These are phyloP conservation scores for Tuber calosporum DNA, from an alignment of 495 filamentous ascomycete species.

Conservation along the genomic window DNA sequence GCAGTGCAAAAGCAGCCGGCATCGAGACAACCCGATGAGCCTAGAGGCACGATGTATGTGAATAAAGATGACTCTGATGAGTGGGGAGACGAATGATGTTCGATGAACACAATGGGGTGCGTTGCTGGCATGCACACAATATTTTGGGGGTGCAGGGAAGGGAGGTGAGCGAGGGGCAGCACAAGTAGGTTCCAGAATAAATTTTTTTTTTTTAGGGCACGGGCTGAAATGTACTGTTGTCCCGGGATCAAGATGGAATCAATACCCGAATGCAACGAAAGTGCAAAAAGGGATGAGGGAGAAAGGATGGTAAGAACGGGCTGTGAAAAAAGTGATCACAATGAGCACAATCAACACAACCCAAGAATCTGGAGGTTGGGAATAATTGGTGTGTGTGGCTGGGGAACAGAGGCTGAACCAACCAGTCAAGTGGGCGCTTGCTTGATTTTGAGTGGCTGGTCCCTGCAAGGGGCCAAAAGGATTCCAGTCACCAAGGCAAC, in stretches of 20 bases:
- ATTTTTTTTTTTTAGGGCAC: neutral
- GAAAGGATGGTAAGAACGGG: neutral
- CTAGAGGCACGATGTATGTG: constrained; percentile 1
- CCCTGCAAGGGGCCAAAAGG: constrained; percentile 25
- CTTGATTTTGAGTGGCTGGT: neutral
- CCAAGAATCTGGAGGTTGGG: neutral
- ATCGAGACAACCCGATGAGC: neutral
- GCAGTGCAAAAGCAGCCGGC: neutral
- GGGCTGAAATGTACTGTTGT: neutral
- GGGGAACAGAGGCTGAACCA: neutral
- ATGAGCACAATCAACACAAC: neutral
- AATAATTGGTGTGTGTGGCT: neutral
- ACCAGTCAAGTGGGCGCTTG: neutral
- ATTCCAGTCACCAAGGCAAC: constrained; percentile 34
- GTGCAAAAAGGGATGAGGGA: neutral
- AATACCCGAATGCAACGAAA: neutral
- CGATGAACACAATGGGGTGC: neutral
- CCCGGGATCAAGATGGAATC: neutral
- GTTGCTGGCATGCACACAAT: neutral
- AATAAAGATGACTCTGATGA: constrained; percentile 4
- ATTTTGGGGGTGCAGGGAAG: neutral
- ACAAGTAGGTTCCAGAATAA: neutral
- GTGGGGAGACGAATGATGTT: constrained; percentile 1
- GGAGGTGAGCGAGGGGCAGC: neutral
- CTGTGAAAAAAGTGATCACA: neutral